Base-by-base conservation (phyloP, 1,284 basidiomycete species). In the Cutaneotrichosporon cyanovorans region DNA sequence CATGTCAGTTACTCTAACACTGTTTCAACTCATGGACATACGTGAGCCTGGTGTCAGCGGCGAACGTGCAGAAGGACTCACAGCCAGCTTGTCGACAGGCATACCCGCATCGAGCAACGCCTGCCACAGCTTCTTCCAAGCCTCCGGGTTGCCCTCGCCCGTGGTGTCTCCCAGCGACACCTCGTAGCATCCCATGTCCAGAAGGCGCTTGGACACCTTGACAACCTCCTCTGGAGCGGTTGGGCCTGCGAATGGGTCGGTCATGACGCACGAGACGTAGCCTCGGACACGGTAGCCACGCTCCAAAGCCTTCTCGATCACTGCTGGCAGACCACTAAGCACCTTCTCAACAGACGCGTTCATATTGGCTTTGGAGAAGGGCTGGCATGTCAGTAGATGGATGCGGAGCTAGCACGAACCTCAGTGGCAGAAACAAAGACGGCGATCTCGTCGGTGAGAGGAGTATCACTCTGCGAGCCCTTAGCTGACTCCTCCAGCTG, bases 141-240 rank as follows among this genome's bases (percentile, higher is more conserved):
- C 78, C 15, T 74, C 71, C 0, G 90, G 88, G 38, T 84, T 87
- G 1, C 85, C 92, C 25, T 81, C 81, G 0, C 92, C 92, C 2
- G 89, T 87, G 2, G 91, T 97, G 70, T 97, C 92, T 0, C 89
- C 90, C 25, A 96, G 72, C 54, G 84, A 87, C 41, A 96, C 80
- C 65, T 97, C 87, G 71, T 93, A 95, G 65, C 89, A 93, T 0
- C 91, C 92, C 85, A 95, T 92, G 48, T 89, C 80, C 5, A 82
- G 58, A 21, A 97, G 69, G 54, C 78, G 80, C 52, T 78, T 79
- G 0, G 85, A 75, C 11, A 95, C 80, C 18, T 82, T 78, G 37
- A 82, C 77, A 6, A 91, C 89, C 16, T 73, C 72, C 35, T 72
- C 70, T 2, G 80, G 79, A 49, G 84, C 81, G n/a, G 87, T 83